phyloP scores from a whole-genome alignment of 2,329 filamentous ascomycete species.

The Hypoxylon sp. region DNA sequence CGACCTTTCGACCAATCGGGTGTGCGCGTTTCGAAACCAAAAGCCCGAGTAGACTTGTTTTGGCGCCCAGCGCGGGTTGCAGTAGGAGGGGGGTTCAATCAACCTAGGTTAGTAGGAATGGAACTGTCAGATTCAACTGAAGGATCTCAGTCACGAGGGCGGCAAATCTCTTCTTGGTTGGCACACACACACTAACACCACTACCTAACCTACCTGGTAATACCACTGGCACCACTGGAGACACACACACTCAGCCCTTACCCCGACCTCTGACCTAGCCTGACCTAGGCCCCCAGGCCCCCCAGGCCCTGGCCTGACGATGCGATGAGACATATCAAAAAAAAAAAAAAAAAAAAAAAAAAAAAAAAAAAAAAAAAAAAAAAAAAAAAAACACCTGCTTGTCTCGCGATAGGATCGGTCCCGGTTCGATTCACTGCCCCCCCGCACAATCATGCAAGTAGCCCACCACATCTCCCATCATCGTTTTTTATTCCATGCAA shows the following conservation, averaged over 20 bases:
- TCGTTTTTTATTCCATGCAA: constrained; percentile 40
- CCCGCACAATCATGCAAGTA: constrained; percentile 50
- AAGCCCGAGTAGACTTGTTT: constrained; percentile 40
- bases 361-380: constrained; percentile 20
- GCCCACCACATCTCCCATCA: constrained; percentile 47
- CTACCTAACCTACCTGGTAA: too few relatives aligned
- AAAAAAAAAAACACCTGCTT: constrained; percentile 28
- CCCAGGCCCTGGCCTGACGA: constrained; percentile 12
- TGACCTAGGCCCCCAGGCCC: constrained; percentile 7
- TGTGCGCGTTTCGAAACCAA: constrained; percentile 43
- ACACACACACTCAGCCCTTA: neutral
- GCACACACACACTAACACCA: constrained; percentile 5
- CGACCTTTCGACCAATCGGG: constrained; percentile 44
- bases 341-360: constrained; percentile 20
- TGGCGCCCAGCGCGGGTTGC: constrained; percentile 41
- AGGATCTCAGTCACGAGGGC: constrained; percentile 40
- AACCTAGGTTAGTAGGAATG: constrained; percentile 8
- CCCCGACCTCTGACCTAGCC: constrained; percentile 9
- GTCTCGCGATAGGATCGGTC: constrained; percentile 42
- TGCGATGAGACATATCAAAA: constrained; percentile 26
- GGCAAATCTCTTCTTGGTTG: constrained; percentile 37
- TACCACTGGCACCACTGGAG: too few relatives aligned
- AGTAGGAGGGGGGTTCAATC: constrained; percentile 34
- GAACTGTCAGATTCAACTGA: constrained; percentile 37
- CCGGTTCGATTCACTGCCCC: constrained; percentile 45